A percentile compares a stretch with the other conserved stretches of the same genome.
These are phyloP conservation scores for Neonectria neomacrospora DNA, from an alignment of 2,329 filamentous ascomycete species.

Conservation along the genomic window DNA sequence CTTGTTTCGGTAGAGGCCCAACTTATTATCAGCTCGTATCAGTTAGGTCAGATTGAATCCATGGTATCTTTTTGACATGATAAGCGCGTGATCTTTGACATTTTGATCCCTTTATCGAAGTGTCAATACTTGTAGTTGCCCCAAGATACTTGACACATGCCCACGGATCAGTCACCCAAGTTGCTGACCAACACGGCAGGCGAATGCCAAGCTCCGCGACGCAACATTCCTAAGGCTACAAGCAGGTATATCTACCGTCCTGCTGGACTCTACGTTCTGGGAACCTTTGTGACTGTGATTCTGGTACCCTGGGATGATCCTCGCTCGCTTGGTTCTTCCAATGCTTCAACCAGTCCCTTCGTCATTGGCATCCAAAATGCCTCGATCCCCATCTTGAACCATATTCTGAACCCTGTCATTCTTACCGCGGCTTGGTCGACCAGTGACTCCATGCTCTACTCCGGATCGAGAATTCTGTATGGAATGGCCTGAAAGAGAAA, in stretches of 20 bases:
- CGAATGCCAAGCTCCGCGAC: conserved; percentile 44
- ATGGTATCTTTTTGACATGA: no score
- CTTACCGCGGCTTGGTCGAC: conserved; percentile 73
- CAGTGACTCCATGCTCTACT: conserved; percentile 71
- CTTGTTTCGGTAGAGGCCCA: not conserved
- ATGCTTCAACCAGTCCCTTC: conserved; percentile 63
- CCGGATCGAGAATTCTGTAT: conserved; percentile 71
- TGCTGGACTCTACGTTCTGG: conserved; percentile 40
- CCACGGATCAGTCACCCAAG: conserved; percentile 28
- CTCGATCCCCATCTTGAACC: conserved; percentile 70
- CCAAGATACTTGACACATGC: no score
- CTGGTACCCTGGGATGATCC: conserved; percentile 1
- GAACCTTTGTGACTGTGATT: not conserved
- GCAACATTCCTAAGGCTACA: conserved; percentile 44
- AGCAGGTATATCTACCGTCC: conserved; percentile 43
- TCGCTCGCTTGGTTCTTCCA: conserved; percentile 31
- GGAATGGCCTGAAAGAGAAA: conserved; percentile 74
- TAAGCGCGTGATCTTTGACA: no score
- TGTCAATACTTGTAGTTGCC: no score
- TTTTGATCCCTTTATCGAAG: no score
- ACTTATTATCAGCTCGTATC: not conserved
- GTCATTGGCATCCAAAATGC: conserved; percentile 74
- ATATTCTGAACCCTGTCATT: conserved; percentile 74
- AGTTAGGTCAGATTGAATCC: not conserved
- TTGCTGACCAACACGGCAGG: conserved; percentile 42